Percentiles rank a stretch among this genome's conserved stretches.
These are phyloP conservation scores for Globisporangium recalcitrans DNA, from an alignment of 352 stramenopile genomes.

Conservation along the genomic window DNA sequence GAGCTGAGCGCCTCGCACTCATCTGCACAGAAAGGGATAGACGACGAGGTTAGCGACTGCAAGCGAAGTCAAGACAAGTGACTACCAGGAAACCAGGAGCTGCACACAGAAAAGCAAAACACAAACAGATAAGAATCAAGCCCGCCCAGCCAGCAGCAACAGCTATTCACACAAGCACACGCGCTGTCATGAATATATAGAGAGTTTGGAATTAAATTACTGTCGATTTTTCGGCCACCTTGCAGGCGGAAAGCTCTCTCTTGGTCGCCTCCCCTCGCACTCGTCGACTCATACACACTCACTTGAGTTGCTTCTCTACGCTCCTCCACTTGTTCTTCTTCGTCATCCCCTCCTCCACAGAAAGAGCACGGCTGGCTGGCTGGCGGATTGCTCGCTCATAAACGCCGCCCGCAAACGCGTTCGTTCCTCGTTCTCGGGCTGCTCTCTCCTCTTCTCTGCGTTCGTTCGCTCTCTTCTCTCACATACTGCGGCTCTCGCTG, in stretches of 20 bases:
- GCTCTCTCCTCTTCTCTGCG: background rate
- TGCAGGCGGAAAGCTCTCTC: background rate
- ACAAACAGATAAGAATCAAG: background rate
- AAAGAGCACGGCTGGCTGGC: background rate
- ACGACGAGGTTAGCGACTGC: background rate
- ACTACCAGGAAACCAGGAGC: background rate
- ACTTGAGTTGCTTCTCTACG: background rate
- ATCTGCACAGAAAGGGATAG: background rate
- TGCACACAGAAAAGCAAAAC: background rate
- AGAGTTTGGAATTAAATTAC: constrained; percentile 12
- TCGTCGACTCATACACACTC: constrained; percentile 5
- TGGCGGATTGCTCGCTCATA: background rate
- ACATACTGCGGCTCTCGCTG: background rate
- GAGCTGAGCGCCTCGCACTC: too few relatives aligned
- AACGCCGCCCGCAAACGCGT: background rate
- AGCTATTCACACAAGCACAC: background rate
- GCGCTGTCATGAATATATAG: constrained; percentile 2
- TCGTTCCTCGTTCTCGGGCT: background rate
- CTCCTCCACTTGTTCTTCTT: background rate
- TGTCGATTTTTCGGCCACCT: background rate
- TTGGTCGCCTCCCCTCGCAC: background rate
- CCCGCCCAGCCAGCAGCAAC: background rate
- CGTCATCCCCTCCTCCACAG: background rate
- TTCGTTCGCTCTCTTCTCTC: background rate
- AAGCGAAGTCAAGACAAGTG: background rate